Evolutionary conservation across 768 basidiomycete genomes (phyloP).

Genomic region (Tulasnella sp.): DNA sequence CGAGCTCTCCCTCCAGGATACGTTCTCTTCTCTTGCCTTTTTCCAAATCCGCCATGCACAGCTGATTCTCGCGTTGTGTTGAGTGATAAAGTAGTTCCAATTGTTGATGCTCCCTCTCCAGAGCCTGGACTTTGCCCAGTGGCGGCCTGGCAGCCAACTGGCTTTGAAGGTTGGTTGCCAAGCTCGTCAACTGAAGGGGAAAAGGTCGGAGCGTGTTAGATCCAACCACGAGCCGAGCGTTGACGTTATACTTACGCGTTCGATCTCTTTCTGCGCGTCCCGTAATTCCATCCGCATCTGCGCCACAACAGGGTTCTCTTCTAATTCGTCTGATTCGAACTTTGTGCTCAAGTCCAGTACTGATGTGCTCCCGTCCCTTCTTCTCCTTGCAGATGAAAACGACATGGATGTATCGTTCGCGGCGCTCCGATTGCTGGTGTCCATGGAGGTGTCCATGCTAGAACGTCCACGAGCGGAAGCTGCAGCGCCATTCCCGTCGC

Average conservation of each 20-base stretch:
- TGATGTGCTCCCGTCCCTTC: background rate
- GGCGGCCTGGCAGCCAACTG: constrained; percentile 63
- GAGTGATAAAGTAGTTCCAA: constrained; percentile 69
- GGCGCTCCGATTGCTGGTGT: background rate
- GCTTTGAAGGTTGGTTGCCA: constrained; percentile 43
- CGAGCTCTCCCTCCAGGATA: constrained; percentile 62
- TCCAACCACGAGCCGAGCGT: background rate
- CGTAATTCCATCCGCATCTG: constrained; percentile 5
- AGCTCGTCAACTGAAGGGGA: background rate
- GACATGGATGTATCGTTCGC: background rate
- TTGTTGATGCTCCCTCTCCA: constrained; percentile 67
- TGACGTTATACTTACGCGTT: background rate
- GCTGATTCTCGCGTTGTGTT: constrained; percentile 78
- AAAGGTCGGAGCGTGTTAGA: background rate
- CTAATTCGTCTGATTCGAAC: constrained; percentile 10
- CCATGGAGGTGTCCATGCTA: background rate
- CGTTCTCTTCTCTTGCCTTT: constrained; percentile 64
- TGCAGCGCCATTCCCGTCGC: background rate
- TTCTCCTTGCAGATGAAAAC: background rate
- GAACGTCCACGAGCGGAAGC: background rate
- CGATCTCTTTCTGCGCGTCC: constrained; percentile 16
- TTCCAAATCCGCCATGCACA: constrained; percentile 74
- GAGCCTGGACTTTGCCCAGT: constrained; percentile 52
- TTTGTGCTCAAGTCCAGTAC: constrained; percentile 14
- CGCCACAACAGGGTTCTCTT: constrained; percentile 1